Conservation (phyloP, 441 rosid species). For the Adansonia gregorii region DNA sequence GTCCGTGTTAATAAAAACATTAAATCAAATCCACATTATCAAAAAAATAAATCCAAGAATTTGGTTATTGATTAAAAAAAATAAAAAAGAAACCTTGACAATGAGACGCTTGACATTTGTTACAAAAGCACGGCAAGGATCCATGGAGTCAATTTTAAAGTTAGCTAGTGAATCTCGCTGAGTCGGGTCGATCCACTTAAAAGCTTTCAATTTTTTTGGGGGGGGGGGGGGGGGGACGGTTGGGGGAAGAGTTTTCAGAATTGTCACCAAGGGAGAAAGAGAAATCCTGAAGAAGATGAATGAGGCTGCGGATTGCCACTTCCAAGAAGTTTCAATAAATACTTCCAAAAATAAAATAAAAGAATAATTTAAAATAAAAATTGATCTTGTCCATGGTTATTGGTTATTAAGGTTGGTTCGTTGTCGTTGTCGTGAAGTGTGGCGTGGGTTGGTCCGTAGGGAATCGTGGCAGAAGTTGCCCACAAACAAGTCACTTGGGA, state of each 20-base stretch:
- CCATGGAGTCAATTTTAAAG: slow-evolving; percentile 26
- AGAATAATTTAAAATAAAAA: background rate
- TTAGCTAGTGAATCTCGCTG: background rate
- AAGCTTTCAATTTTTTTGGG: background rate
- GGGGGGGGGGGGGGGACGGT: background rate
- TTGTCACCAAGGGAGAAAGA: background rate
- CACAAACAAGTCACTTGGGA: background rate
- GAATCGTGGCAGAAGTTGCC: background rate
- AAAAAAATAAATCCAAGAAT: background rate
- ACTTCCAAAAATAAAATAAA: background rate
- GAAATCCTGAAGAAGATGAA: slow-evolving; percentile 4
- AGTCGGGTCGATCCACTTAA: slow-evolving; percentile 20
- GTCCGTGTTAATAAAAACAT: background rate
- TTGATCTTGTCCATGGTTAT: background rate
- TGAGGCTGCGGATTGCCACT: slow-evolving; percentile 20
- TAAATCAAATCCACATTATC: background rate
- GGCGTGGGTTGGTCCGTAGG: background rate
- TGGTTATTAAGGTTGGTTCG: background rate
- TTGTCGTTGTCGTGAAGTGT: background rate
- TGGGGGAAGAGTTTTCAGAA: background rate
- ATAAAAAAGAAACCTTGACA: slow-evolving; percentile 43
- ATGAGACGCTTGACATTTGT: slow-evolving; percentile 51
- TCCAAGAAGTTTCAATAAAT: slow-evolving; percentile 6
- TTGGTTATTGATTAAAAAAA: background rate
- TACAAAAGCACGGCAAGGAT: slow-evolving; percentile 46